Conservation (phyloP, 305 asterid genomes). For the Andrographis paniculata region DNA sequence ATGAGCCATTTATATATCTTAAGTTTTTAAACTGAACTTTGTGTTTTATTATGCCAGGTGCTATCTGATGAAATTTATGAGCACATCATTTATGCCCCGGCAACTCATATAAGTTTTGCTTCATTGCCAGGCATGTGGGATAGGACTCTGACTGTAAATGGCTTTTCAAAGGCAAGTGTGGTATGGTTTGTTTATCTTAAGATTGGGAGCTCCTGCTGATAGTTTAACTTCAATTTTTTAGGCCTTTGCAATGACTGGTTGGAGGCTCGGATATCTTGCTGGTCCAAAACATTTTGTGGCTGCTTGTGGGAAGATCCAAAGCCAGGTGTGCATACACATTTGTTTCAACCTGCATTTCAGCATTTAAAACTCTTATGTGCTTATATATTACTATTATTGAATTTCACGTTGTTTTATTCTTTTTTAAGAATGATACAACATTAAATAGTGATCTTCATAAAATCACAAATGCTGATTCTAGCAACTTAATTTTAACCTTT, state of each 20-base stretch:
- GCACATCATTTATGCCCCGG: slow-evolving; percentile 89
- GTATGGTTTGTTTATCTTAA: too few relatives aligned
- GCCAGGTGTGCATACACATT: slow-evolving; percentile 48
- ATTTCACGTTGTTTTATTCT: too few relatives aligned
- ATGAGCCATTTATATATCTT: too few relatives aligned
- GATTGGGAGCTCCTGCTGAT: too few relatives aligned
- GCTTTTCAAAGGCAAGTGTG: slow-evolving; percentile 77
- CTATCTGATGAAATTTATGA: slow-evolving; percentile 93
- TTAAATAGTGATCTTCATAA: too few relatives aligned
- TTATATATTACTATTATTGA: too few relatives aligned
- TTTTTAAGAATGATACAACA: too few relatives aligned
- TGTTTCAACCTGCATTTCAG: too few relatives aligned
- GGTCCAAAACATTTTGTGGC: slow-evolving; percentile 92
- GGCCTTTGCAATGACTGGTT: slow-evolving; percentile 99
- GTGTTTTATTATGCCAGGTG: slow-evolving; percentile 39
- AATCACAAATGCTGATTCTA: too few relatives aligned
- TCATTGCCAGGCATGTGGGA: slow-evolving; percentile 96
- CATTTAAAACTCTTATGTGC: too few relatives aligned
- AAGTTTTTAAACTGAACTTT: too few relatives aligned
- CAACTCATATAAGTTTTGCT: slow-evolving; percentile 94
- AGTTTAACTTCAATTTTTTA: slow-evolving; percentile 18
- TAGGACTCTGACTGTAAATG: slow-evolving; percentile 88
- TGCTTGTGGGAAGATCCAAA: slow-evolving; percentile 90
- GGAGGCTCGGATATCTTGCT: slow-evolving; percentile 89
- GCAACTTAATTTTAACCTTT: too few relatives aligned